A percentile compares a stretch with the other conserved stretches of the same genome.
These are phyloP conservation scores for Lipomyces anomalus DNA, from an alignment of 805 yeast genomes.

Conservation along the genomic window DNA sequence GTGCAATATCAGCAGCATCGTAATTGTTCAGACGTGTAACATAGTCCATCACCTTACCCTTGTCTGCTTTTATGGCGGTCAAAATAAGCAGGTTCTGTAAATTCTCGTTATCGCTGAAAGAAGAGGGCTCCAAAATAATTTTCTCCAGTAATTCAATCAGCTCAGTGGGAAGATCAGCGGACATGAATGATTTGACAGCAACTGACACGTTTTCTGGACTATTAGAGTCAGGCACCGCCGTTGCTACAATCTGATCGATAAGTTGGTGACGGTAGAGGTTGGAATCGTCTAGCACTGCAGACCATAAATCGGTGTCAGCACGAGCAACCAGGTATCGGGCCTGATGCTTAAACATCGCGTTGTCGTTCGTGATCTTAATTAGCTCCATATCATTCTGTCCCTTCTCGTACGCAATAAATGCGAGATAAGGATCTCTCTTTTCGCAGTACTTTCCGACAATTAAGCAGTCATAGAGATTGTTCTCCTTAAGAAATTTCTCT, in stretches of 20 bases:
- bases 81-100: constrained; percentile 86
- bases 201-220: constrained; percentile 92
- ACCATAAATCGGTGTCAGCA: constrained; percentile 83
- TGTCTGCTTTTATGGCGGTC: constrained; percentile 94
- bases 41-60: constrained; percentile 73
- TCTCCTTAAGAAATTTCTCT: constrained; percentile 91
- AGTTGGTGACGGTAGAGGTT: constrained; percentile 85
- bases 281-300: constrained; percentile 64
- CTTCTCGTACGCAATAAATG: constrained; percentile 94
- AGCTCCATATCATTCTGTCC: constrained; percentile 89
- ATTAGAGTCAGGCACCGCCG: constrained; percentile 89
- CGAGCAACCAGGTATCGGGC: constrained; percentile 90
- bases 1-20: constrained; percentile 91
- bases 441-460: constrained; percentile 98
- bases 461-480: constrained; percentile 81
- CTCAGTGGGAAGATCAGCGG: constrained; percentile 85
- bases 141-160: constrained; percentile 91
- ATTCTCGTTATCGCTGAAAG: constrained; percentile 91
- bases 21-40: constrained; percentile 85
- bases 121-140: constrained; percentile 94
- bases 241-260: constrained; percentile 89
- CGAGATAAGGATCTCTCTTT: constrained; percentile 96
- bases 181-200: constrained; percentile 94
- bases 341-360: constrained; percentile 97
- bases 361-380: constrained; percentile 88